Evolutionary conservation across 129 eudicot species (phyloP).

Genomic region (Saposhnikovia divaricata): DNA sequence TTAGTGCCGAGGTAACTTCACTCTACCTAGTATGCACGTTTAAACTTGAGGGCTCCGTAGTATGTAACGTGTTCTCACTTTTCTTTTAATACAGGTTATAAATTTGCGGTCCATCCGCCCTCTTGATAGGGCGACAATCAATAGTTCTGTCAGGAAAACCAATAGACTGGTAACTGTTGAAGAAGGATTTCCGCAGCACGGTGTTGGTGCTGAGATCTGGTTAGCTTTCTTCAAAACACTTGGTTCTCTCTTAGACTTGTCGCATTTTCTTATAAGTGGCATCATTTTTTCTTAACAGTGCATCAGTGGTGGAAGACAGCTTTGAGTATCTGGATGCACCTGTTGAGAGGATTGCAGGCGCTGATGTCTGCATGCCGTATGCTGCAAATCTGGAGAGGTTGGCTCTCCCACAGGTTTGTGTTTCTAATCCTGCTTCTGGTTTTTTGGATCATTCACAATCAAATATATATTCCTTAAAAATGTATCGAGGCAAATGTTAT

Average conservation of each 20-base stretch:
- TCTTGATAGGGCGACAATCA: constrained; percentile 83
- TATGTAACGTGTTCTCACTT: not conserved
- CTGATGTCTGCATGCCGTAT: constrained; percentile 94
- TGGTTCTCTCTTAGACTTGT: not conserved
- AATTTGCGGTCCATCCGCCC: constrained; percentile 88
- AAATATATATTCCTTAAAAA: not conserved
- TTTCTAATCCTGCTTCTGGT: not conserved
- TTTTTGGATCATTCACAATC: not conserved
- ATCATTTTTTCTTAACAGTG: constrained; percentile 31
- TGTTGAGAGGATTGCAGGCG: constrained; percentile 89
- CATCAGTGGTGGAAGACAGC: constrained; percentile 88
- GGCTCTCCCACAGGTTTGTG: constrained; percentile 87
- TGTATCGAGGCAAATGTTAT: not conserved
- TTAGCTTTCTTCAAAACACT: constrained; percentile 11
- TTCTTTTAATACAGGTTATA: constrained; percentile 48
- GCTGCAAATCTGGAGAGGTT: constrained; percentile 94
- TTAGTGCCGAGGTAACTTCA: constrained; percentile 69
- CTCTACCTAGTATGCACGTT: not conserved
- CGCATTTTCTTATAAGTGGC: not conserved
- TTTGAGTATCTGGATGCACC: constrained; percentile 94
- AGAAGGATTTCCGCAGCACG: constrained; percentile 95
- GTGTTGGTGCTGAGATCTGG: constrained; percentile 99
- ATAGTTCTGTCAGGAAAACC: constrained; percentile 85
- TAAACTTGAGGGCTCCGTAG: not conserved
- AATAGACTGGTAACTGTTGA: constrained; percentile 85